phyloP scores from a whole-genome alignment of 495 filamentous ascomycete species.

The Penicillium pancosmium region DNA sequence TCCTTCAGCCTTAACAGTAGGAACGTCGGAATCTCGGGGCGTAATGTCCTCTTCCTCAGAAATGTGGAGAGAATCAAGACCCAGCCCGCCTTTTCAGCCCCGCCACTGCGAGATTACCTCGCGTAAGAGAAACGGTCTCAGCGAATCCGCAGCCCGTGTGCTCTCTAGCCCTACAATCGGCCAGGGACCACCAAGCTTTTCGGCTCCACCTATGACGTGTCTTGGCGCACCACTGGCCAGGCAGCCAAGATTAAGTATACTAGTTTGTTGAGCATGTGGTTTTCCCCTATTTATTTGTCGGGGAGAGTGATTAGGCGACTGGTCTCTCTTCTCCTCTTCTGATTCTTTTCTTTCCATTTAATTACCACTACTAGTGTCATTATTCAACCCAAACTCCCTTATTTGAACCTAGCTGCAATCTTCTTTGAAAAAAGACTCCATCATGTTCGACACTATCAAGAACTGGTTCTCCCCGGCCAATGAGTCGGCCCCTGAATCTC shows the following conservation, averaged over 20 bases:
- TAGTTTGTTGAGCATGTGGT: neutral
- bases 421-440: neutral
- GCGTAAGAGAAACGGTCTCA: neutral
- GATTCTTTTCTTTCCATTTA: neutral
- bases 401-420: neutral
- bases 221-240: slow-evolving; percentile 1
- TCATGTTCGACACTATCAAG: slow-evolving; percentile 3
- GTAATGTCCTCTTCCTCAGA: neutral
- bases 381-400: neutral
- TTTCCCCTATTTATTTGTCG: neutral
- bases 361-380: neutral
- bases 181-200: slow-evolving; percentile 3
- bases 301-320: neutral
- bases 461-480: neutral
- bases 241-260: slow-evolving; percentile 4
- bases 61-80: slow-evolving; percentile 2
- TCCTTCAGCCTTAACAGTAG: neutral
- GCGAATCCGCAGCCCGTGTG: neutral
- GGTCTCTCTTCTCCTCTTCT: neutral
- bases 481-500: neutral
- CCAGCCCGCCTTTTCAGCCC: neutral
- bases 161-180: neutral
- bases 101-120: slow-evolving; percentile 13
- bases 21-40: neutral
- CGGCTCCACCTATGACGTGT: neutral